phyloP scores from a whole-genome alignment of 2,329 filamentous ascomycete genomes.

The Penicillium sp. region DNA sequence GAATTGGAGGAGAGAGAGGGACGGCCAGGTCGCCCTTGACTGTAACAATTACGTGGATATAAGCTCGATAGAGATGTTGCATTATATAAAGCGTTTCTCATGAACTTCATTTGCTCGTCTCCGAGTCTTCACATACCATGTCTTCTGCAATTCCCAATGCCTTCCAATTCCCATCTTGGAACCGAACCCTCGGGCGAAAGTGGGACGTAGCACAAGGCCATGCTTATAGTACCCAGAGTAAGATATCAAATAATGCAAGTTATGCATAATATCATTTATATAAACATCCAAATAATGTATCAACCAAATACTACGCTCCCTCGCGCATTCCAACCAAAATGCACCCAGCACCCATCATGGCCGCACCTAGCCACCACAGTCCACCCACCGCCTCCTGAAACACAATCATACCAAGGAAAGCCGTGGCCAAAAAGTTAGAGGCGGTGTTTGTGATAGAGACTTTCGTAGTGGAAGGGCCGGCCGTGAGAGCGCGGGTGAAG shows the following conservation, averaged over 20 bases:
- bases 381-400: constrained; percentile 61
- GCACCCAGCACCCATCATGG: constrained; percentile 63
- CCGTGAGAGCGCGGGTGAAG: constrained; percentile 65
- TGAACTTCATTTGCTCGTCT: no score
- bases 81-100: constrained; percentile 13
- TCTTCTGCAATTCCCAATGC: not conserved
- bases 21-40: constrained; percentile 7
- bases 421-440: constrained; percentile 67
- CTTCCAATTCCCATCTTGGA: not conserved
- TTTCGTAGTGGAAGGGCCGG: constrained; percentile 63
- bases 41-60: constrained; percentile 16
- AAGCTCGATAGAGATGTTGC: constrained; percentile 11
- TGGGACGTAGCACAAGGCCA: not conserved
- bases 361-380: constrained; percentile 66
- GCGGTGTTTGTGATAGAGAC: constrained; percentile 68
- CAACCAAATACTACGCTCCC: constrained; percentile 35
- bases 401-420: constrained; percentile 60
- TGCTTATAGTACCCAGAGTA: not conserved
- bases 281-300: not conserved
- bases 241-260: not conserved
- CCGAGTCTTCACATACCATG: not conserved
- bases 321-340: constrained; percentile 67
- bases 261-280: not conserved
- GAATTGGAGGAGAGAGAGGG: constrained; percentile 48
- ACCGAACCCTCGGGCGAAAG: not conserved